Evolutionary conservation across 352 stramenopile genomes (phyloP).

Genomic region (Phytophthora multivora): DNA sequence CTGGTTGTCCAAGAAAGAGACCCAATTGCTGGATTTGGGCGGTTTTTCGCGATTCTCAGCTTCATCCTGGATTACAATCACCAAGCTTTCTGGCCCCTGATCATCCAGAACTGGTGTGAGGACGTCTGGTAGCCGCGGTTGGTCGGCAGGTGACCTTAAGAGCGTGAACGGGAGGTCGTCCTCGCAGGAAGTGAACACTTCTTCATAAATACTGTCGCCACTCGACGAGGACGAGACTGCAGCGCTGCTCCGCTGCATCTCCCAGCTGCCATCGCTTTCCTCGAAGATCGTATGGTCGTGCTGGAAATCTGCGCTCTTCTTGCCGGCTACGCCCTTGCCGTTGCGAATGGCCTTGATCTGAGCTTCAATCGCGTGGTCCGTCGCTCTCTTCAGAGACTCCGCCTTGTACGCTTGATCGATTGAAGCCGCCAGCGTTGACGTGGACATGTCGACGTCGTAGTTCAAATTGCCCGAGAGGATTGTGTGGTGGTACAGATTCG

Average conservation of each 20-base stretch:
- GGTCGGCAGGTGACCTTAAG: slow-evolving; percentile 46
- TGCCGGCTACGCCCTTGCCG: not conserved
- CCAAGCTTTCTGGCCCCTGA: slow-evolving; percentile 15
- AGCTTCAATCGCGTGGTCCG: slow-evolving; percentile 61
- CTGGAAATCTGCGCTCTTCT: slow-evolving; percentile 13
- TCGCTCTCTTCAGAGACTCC: slow-evolving; percentile 60
- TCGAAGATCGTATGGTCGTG: slow-evolving; percentile 16
- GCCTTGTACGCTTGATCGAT: slow-evolving; percentile 84
- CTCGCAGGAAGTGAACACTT: slow-evolving; percentile 54
- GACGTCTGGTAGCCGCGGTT: not conserved
- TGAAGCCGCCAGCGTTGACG: slow-evolving; percentile 30
- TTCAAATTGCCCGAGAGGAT: slow-evolving; percentile 84
- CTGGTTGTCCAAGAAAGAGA: slow-evolving; percentile 57
- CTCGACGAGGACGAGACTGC: slow-evolving; percentile 27
- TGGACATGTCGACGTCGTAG: slow-evolving; percentile 70
- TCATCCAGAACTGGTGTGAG: slow-evolving; percentile 13
- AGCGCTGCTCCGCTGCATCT: slow-evolving; percentile 20
- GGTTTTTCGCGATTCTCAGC: slow-evolving; percentile 3
- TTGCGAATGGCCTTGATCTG: slow-evolving; percentile 55
- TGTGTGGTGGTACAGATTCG: slow-evolving; percentile 86
- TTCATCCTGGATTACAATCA: slow-evolving; percentile 36
- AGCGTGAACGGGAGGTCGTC: slow-evolving; percentile 70
- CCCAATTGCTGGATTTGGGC: slow-evolving; percentile 34
- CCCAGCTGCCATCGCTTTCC: slow-evolving; percentile 18
- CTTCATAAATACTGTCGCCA: slow-evolving; percentile 50